Base-by-base conservation (phyloP, 2,329 filamentous ascomycete species). In the Nectriaceae sp. region DNA sequence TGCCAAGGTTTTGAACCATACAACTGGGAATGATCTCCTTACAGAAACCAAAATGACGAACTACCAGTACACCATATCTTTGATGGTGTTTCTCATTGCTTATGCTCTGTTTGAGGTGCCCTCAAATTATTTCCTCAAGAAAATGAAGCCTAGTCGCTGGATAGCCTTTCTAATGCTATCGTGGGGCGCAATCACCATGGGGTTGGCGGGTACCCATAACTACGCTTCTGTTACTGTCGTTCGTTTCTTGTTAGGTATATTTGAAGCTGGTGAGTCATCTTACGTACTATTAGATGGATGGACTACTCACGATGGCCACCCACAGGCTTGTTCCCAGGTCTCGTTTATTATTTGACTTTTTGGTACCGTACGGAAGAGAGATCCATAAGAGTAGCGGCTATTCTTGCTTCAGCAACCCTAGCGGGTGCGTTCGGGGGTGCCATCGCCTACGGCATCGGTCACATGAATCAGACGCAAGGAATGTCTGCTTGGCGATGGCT, bases 341-440 rank as follows among this genome's bases (percentile, higher is more conserved):
- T 62, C 11, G 55, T 60, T 1, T 62, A 62, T 20, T 62, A 62
- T 19, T 71, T 90, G 11, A 88, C 86, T 0, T 80, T 89, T 49
- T 90, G 87, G 76, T 90, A 90, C 65, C 83, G 78, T 15, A 80
- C 80, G 51, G 77, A 80, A n/a, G 86, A 90, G 67, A 75, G 87
- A 5, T 85, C 84, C 2, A 66, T 89, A 4, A 78, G 65, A 2
- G 82, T 89, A 1, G 84, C 84, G 3, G 82, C 87, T 47, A 78
- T 90, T 0, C 82, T 89, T 53, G 79, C 83, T 13, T 80, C 75
- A 11, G 82, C 85, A 1, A 86, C 87, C 0, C 71, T 89, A 0
- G 84, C 85, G 0, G 87, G 87, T 4, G 87, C 87, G 2, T 88
- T 82, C 54, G 85, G 86, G 2, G 87, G 87, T 2, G 75, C 88